A percentile compares a stretch with the other conserved stretches of the same genome.
These are phyloP conservation scores for Penicillium macrosclerotiorum DNA, from an alignment of 495 filamentous ascomycete genomes.

Conservation along the genomic window DNA sequence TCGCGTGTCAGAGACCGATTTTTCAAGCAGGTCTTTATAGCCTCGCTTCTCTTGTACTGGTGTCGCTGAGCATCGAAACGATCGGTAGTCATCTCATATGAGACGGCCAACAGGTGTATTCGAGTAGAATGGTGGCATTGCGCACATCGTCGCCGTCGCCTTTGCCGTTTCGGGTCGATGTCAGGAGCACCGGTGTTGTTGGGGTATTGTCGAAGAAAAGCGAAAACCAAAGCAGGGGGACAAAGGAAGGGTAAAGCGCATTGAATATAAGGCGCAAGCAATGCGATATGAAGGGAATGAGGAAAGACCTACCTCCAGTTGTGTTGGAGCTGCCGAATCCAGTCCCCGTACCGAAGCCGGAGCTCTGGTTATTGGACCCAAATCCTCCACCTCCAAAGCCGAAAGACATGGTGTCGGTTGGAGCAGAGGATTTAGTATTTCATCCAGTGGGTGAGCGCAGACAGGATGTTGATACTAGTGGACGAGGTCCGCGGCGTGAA, in stretches of 20 bases:
- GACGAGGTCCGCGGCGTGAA: not conserved
- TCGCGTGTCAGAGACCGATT: constrained; percentile 44
- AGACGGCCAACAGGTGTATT: constrained; percentile 15
- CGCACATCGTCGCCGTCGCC: constrained; percentile 30
- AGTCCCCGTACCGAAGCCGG: constrained; percentile 46
- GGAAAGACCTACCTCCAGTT: constrained; percentile 45
- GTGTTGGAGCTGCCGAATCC: constrained; percentile 39
- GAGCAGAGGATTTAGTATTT: constrained; percentile 27
- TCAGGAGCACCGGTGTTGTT: constrained; percentile 34
- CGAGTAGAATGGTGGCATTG: constrained; percentile 10
- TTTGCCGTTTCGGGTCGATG: constrained; percentile 35
- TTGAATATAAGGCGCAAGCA: too few species aligned
- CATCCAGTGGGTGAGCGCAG: constrained; percentile 33
- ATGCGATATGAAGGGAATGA: too few species aligned
- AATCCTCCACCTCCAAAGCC: constrained; percentile 56
- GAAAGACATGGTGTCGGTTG: constrained; percentile 46
- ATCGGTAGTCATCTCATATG: constrained; percentile 23
- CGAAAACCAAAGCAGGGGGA: constrained; percentile 21
- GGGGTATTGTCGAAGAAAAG: constrained; percentile 6
- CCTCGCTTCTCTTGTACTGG: constrained; percentile 43
- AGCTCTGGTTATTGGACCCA: constrained; percentile 58
- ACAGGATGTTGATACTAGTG: constrained; percentile 4
- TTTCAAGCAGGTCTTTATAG: constrained; percentile 26
- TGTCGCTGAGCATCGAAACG: constrained; percentile 31
- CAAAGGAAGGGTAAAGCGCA: constrained; percentile 17